Base-by-base conservation (phyloP, 2,329 filamentous ascomycete genomes). In the Delphinella strobiligena region DNA sequence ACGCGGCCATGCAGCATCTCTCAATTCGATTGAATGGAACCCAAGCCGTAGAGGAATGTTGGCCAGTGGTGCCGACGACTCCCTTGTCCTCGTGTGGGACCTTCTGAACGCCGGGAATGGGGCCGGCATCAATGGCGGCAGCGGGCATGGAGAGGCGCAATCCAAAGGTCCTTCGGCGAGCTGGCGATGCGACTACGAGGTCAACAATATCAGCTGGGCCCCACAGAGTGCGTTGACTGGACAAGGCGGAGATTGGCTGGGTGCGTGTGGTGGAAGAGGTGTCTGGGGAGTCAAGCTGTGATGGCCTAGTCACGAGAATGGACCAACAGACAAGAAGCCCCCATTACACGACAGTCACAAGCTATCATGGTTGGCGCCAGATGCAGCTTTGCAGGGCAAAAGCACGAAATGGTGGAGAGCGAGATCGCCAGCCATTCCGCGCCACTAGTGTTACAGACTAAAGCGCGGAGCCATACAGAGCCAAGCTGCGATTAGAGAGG, bases 21-120 rank as follows among this genome's bases (percentile, higher is more conserved):
- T 98, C 42, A 96, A 93, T 62, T 91, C 83, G 53, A 82, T 96
- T 43, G 91, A 98, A 63, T 98, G 91, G 91, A 93, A 86, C 7
- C 89, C 87, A 0, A 75, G 78, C 40, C 75, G 88, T 43, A 74
- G 91, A 51, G 91, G 91, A 17, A 82, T 88, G 48, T 74, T 98
- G 14, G 89, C 89, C 12, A 93, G 86, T 1, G 91, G 91, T 24
- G 91, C 73, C 4, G 91, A 98, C 53, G 91, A 98, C 60, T 89
- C 79, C 47, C 75, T 91, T 49, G 89, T 96, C 2, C 70, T 96
- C 22, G 71, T 95, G 12, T 98, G 91, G 91, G 91, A 98, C 60
- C 69, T 98, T 8, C 71, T 95, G 47, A 89, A 82, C 52, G 64
- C 60, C 18, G 45, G 31, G 30, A 46, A 44, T n/a, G 47, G 47